Percentiles rank a stretch among this genome's conserved stretches.
These are phyloP conservation scores for Pleurotus djamor DNA, from an alignment of 768 basidiomycete species.

Conservation along the genomic window DNA sequence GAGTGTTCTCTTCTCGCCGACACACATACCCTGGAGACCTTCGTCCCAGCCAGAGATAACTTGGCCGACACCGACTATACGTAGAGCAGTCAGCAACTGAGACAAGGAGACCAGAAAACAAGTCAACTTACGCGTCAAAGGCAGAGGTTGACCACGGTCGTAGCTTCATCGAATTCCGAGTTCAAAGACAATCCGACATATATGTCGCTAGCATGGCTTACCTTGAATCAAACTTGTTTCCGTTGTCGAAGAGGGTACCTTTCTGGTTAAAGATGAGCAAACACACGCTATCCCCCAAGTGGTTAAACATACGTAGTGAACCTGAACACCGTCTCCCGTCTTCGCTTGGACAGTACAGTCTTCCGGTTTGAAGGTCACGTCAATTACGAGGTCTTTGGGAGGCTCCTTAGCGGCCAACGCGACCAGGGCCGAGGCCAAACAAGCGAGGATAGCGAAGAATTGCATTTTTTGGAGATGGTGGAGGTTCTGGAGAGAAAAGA, in stretches of 20 bases:
- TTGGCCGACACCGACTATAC: slow-evolving; percentile 71
- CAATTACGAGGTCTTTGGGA: slow-evolving; percentile 58
- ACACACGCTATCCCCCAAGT: background rate
- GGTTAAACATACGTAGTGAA: slow-evolving; percentile 66
- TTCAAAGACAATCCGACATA: background rate
- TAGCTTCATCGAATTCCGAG: slow-evolving; percentile 32
- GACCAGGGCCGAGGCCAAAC: slow-evolving; percentile 43
- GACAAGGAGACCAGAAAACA: background rate
- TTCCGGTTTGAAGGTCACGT: slow-evolving; percentile 58
- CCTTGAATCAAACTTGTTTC: slow-evolving; percentile 91
- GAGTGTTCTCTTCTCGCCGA: slow-evolving; percentile 83
- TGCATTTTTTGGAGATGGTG: slow-evolving; percentile 40
- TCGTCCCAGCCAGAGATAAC: slow-evolving; percentile 90
- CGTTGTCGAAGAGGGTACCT: slow-evolving; percentile 73
- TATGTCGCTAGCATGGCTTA: slow-evolving; percentile 21
- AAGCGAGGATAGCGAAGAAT: slow-evolving; percentile 43
- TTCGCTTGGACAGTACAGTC: slow-evolving; percentile 52
- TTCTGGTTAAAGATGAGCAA: slow-evolving; percentile 40
- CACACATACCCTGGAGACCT: slow-evolving; percentile 82
- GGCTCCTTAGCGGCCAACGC: slow-evolving; percentile 34
- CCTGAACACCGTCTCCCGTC: slow-evolving; percentile 63
- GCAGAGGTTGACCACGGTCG: slow-evolving; percentile 74
- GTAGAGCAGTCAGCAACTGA: background rate
- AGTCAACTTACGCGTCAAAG: slow-evolving; percentile 64
- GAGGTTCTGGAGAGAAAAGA: background rate